Conservation (phyloP, 2,329 filamentous ascomycete species). For the Aspergillus pseudoterreus region DNA sequence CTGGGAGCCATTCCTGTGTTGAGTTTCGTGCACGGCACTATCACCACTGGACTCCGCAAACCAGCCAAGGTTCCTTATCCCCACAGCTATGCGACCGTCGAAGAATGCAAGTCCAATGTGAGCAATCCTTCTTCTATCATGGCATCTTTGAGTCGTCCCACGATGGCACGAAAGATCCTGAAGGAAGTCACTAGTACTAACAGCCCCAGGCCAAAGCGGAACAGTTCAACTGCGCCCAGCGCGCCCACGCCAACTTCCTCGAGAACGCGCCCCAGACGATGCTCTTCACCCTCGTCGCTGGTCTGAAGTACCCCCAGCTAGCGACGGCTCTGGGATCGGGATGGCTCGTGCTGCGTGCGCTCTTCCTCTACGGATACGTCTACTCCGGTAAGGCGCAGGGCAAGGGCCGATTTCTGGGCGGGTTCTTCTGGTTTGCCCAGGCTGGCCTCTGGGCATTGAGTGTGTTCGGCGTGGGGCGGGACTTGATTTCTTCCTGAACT, state of each 20-base stretch:
- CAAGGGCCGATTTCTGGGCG: conserved; percentile 33
- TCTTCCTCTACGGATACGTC: conserved; percentile 50
- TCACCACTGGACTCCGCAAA: conserved; percentile 48
- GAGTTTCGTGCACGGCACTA: conserved; percentile 47
- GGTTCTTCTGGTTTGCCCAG: conserved; percentile 38
- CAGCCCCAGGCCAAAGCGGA: conserved; percentile 37
- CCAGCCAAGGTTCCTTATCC: conserved; percentile 55
- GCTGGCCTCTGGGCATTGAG: conserved; percentile 37
- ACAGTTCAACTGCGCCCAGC: conserved; percentile 53
- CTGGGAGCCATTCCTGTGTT: conserved; percentile 54
- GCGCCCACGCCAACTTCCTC: conserved; percentile 57
- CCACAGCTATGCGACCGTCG: conserved; percentile 54
- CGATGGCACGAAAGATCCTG: no score
- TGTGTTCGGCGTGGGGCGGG: conserved; percentile 33
- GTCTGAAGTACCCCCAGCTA: conserved; percentile 50
- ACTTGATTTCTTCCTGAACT: conserved; percentile 24
- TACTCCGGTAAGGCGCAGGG: conserved; percentile 38
- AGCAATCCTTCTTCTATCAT: conserved; percentile 23
- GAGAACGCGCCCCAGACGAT: conserved; percentile 56
- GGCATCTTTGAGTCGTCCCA: conserved; percentile 7
- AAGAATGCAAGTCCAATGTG: conserved; percentile 50
- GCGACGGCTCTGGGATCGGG: conserved; percentile 43
- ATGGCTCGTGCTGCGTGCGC: conserved; percentile 50
- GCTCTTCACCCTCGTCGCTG: conserved; percentile 51
- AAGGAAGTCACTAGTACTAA: not conserved